A percentile compares a stretch with the other conserved stretches of the same genome.
These are phyloP conservation scores for Solanum chmielewskii DNA, from an alignment of 257 asterid species.

Conservation along the genomic window DNA sequence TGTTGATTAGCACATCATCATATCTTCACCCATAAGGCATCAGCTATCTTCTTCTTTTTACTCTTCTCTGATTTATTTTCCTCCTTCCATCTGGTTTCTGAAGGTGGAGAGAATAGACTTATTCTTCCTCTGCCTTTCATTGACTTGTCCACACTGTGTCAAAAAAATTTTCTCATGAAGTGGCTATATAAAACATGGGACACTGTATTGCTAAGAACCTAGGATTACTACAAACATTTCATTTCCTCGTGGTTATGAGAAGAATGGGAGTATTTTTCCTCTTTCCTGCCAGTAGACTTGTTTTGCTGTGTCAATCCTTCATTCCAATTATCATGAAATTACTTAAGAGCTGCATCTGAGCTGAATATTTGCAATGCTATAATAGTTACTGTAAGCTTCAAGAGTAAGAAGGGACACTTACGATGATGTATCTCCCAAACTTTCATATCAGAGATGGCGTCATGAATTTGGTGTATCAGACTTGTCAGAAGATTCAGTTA, in stretches of 20 bases:
- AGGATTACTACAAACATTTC: neutral
- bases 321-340: neutral
- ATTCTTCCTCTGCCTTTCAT: neutral
- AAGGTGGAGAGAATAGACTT: neutral
- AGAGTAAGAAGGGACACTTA: neutral
- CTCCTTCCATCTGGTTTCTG: neutral
- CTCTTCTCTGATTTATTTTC: neutral
- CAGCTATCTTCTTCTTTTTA: neutral
- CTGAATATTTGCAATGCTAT: neutral
- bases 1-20: neutral
- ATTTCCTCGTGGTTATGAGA: neutral
- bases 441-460: constrained; percentile 52
- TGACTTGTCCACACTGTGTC: neutral
- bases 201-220: too few species aligned
- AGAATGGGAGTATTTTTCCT: neutral
- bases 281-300: neutral
- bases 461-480: constrained; percentile 63
- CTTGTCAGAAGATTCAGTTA: constrained; percentile 63
- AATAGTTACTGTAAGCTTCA: neutral
- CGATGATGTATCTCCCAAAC: neutral
- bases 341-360: neutral
- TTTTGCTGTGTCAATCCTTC: neutral
- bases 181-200: neutral
- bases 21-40: neutral
- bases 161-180: neutral